These are phyloP conservation scores for Nakazawaea sp. DNA, from an alignment of 805 yeast genomes.

Conservation along the genomic window DNA sequence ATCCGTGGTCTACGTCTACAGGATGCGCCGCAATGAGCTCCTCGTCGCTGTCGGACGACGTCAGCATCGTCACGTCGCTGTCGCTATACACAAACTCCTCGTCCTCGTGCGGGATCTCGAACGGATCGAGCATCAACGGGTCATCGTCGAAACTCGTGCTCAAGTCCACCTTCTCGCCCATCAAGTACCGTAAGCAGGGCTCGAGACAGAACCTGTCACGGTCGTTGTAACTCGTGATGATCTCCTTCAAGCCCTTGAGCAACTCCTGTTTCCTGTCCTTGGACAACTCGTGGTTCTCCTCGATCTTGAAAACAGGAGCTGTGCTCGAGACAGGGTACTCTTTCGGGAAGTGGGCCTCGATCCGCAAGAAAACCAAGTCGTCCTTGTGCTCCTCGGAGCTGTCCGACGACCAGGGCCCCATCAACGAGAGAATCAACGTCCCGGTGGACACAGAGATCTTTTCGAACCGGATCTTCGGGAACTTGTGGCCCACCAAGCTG, in stretches of 20 bases:
- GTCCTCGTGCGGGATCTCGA: conserved; percentile 20
- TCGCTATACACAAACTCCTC: conserved; percentile 17
- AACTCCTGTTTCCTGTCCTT: conserved; percentile 44
- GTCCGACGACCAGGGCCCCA: conserved; percentile 64
- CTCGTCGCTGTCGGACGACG: conserved; percentile 34
- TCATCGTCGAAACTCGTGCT: conserved; percentile 28
- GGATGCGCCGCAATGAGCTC: conserved; percentile 13
- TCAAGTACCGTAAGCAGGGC: conserved; percentile 62
- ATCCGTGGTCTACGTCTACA: conserved; percentile 19
- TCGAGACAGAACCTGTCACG: conserved; percentile 69
- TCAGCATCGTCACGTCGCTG: conserved; percentile 20
- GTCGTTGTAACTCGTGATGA: conserved; percentile 49
- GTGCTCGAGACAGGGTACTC: conserved; percentile 56
- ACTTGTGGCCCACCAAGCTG: conserved; percentile 78
- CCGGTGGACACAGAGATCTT: conserved; percentile 87
- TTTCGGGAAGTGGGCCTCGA: conserved; percentile 64
- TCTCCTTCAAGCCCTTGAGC: conserved; percentile 40
- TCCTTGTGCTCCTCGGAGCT: conserved; percentile 28
- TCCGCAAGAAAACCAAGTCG: conserved; percentile 55
- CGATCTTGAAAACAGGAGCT: conserved; percentile 56
- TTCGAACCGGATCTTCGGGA: conserved; percentile 82
- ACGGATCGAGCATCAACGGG: conserved; percentile 21
- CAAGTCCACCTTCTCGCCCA: conserved; percentile 71
- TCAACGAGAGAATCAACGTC: conserved; percentile 62
- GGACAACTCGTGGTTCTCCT: conserved; percentile 69